Percentiles rank a stretch among this genome's conserved stretches.
Evolutionary conservation across 345 rosid genomes (phyloP).

Genomic region (Gossypium rotundifolium): DNA sequence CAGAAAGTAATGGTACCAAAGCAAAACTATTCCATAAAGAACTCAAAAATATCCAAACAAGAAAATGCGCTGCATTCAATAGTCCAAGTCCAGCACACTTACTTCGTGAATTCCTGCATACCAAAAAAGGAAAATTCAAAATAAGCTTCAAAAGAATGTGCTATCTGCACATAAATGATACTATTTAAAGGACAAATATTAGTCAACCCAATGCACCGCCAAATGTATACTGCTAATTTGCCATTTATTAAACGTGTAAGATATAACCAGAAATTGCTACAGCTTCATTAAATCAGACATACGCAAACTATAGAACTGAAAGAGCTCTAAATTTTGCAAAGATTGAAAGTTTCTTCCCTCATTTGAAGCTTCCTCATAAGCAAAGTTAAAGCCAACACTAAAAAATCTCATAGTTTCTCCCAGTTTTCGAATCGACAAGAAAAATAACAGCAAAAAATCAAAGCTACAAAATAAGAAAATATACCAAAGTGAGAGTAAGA

Average conservation of each 20-base stretch:
- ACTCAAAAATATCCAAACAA: neutral
- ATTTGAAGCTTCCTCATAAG: neutral
- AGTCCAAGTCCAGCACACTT: constrained; percentile 40
- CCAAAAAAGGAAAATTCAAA: constrained; percentile 6
- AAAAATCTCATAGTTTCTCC: neutral
- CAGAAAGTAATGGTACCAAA: neutral
- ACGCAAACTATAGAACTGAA: neutral
- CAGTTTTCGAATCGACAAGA: neutral
- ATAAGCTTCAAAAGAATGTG: neutral
- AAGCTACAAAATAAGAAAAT: neutral
- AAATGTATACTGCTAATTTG: neutral
- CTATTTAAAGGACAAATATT: neutral
- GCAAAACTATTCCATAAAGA: neutral
- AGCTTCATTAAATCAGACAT: neutral
- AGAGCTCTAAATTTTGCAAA: neutral
- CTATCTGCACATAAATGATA: neutral
- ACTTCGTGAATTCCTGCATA: constrained; percentile 98
- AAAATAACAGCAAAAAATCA: neutral
- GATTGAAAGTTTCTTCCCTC: neutral
- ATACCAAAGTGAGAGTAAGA: constrained; percentile 98
- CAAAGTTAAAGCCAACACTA: neutral
- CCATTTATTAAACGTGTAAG: neutral
- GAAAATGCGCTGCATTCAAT: neutral
- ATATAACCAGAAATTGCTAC: neutral
- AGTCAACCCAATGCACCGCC: neutral